Conservation (phyloP, 2,329 filamentous ascomycete species). For the Zasmidium cellare region DNA sequence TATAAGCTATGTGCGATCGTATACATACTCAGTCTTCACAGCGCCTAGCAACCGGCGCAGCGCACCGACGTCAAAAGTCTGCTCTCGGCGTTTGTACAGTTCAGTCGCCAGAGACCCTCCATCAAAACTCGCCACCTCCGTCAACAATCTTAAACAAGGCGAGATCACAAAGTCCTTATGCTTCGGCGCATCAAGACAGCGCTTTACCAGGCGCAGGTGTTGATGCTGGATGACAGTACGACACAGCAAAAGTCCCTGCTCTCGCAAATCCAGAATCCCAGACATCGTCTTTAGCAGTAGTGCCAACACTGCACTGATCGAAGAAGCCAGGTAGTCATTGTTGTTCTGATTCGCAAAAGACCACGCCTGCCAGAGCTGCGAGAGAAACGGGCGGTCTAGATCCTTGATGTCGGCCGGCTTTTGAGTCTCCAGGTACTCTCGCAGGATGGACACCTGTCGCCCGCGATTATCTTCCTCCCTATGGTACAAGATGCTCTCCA, state of each 20-base stretch:
- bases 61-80: conserved; percentile 69
- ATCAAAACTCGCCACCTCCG: conserved; percentile 82
- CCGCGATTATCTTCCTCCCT: conserved; percentile 52
- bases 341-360: conserved; percentile 76
- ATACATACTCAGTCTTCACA: conserved; percentile 51
- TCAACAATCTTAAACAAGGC: conserved; percentile 80
- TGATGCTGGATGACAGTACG: conserved; percentile 78
- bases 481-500: conserved; percentile 63
- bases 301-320: conserved; percentile 77
- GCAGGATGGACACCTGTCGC: conserved; percentile 59
- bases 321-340: conserved; percentile 77
- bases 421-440: conserved; percentile 67
- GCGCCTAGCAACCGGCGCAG: conserved; percentile 79
- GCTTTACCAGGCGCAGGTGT: conserved; percentile 77
- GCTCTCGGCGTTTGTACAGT: conserved; percentile 71
- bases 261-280: conserved; percentile 68
- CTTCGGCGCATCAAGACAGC: conserved; percentile 76
- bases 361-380: conserved; percentile 86
- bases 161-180: conserved; percentile 86
- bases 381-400: conserved; percentile 64
- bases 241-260: conserved; percentile 75
- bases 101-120: conserved; percentile 76
- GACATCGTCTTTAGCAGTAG: conserved; percentile 79
- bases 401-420: conserved; percentile 52
- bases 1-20: neutral